These are phyloP conservation scores for Colletotrichum sp. DNA, from an alignment of 2,329 filamentous ascomycete species.

Conservation along the genomic window DNA sequence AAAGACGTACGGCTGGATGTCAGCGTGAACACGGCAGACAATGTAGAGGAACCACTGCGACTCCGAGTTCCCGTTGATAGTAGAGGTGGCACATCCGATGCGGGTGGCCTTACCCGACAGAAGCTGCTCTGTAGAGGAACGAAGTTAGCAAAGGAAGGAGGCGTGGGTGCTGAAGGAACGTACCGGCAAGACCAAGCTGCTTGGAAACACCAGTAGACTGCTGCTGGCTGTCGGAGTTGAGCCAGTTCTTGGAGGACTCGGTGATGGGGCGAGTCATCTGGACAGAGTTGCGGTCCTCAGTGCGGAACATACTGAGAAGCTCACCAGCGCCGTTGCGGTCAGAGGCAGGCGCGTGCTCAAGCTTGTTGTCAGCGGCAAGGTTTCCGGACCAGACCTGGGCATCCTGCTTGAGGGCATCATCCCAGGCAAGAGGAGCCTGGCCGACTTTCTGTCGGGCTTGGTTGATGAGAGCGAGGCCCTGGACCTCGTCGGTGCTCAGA, in stretches of 20 bases:
- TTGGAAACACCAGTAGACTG: neutral
- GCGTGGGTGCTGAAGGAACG: no score
- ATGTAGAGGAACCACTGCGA: neutral
- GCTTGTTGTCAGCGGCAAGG: neutral
- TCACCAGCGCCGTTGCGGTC: neutral
- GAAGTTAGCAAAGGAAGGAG: neutral
- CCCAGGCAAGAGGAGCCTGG: neutral
- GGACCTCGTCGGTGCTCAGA: neutral
- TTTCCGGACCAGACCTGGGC: neutral
- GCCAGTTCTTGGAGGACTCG: neutral
- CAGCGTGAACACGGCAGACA: constrained; percentile 1
- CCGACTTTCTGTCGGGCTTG: neutral
- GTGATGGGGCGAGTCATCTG: neutral
- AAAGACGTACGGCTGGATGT: neutral
- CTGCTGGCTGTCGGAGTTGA: neutral
- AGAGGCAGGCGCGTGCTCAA: neutral
- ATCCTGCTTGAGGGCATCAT: neutral
- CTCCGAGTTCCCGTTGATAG: neutral
- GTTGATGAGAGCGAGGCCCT: neutral
- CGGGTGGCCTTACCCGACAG: neutral
- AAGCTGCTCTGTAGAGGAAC: neutral
- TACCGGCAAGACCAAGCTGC: neutral
- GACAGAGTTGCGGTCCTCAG: neutral
- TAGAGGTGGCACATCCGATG: neutral
- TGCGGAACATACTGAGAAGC: neutral